Evolutionary conservation across 176 grass and related monocot species (phyloP), one percentile per base, ranked within the genome.

Genomic region (Carex littledalei): DNA sequence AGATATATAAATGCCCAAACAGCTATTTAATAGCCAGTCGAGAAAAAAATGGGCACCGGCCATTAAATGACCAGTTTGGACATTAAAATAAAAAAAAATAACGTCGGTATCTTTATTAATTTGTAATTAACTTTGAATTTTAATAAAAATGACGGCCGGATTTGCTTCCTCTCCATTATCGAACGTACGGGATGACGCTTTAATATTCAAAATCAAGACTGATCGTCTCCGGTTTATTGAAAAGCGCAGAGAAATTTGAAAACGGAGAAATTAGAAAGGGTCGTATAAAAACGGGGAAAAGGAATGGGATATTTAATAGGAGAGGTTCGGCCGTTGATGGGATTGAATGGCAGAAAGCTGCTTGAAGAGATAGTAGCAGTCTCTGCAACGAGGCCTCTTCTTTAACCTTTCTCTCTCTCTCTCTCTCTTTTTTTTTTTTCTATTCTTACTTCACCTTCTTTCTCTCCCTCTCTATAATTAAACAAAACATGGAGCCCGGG

Each of bases 401-500:
- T 58, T 60, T 86, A 14, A 13, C 32, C 47, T 18, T 5, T 18
- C 72, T 17, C 16, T 18, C 72, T 49, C 55, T 8, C 6, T 78
- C 5, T 39, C 37, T 39, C 0, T 26, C 1, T 26, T 26, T 20
- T 71, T 39, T 24, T 56, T 80, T 56, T 63, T 29, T 15, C 21
- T 8, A 17, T 61, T 60, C 60, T 77, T 67, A 21, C 72, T 86
- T 24, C 67, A 81, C 3, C 8, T 22, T 81, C 31, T 84, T 12
- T 41, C 63, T 60, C 12, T 59, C 63, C 15, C 20, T 50, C 7
- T 84, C 32, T 32, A 9, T 57, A 60, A 68, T 17, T 60, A 39
- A 73, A 61, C 63, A 94, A 39, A 73, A 61, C 63, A 94, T 94
- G 95, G 91, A 92, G 45, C 85, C 89, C 21, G 89, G 91, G 18